Percentiles rank a stretch among this genome's conserved stretches.
Conservation (phyloP, 345 rosid genomes). For the Cardiospermum halicacabum region DNA sequence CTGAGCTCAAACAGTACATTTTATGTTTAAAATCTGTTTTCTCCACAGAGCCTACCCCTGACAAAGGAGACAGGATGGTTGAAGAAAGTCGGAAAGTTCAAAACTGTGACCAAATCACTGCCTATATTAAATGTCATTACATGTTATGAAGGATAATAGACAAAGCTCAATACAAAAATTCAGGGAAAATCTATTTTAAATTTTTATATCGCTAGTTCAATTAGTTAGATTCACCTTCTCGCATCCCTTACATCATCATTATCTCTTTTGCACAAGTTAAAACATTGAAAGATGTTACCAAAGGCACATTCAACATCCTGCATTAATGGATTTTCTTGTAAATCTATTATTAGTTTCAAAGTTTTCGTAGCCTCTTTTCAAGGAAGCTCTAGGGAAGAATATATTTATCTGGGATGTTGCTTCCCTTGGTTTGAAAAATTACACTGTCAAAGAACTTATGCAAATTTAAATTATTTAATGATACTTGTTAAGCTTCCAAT, state of each 20-base stretch:
- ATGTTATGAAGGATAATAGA: no score
- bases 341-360: background rate
- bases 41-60: background rate
- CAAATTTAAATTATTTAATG: background rate
- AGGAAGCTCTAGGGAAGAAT: background rate
- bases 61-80: slow-evolving; percentile 1
- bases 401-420: background rate
- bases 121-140: background rate
- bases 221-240: no score
- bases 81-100: background rate
- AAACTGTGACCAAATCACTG: background rate
- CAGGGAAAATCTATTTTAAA: no score
- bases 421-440: background rate
- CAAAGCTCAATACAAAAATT: no score
- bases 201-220: no score
- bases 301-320: background rate
- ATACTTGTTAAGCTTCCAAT: background rate
- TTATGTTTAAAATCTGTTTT: background rate
- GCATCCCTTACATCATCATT: no score
- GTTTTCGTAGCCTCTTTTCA: background rate
- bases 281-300: background rate
- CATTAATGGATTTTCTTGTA: background rate
- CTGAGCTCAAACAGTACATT: background rate
- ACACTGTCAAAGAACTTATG: background rate
- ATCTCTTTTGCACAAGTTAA: no score